Percentiles rank a stretch among this genome's conserved stretches.
phyloP scores from a whole-genome alignment of 352 stramenopile genomes.

The Phytophthora sojae region DNA sequence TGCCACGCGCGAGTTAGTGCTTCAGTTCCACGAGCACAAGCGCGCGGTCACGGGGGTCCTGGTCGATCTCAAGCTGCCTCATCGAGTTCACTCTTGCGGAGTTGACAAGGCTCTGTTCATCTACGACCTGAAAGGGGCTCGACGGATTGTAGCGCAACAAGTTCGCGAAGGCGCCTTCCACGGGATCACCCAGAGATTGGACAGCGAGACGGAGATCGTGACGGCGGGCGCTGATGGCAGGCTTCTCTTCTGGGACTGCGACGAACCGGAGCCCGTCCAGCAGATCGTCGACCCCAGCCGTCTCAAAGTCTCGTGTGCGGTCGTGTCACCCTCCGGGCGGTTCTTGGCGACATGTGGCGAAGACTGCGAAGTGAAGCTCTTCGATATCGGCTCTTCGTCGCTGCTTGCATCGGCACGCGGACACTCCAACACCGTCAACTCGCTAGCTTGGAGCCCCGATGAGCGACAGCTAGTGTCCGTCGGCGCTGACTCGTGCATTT shows the following conservation, averaged over 20 bases:
- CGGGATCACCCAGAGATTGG: conserved; percentile 84
- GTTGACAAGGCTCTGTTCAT: conserved; percentile 91
- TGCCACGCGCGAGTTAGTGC: conserved; percentile 85
- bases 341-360: conserved; percentile 86
- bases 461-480: conserved; percentile 93
- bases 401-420: conserved; percentile 62
- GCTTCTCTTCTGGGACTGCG: conserved; percentile 92
- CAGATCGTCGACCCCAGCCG: conserved; percentile 53
- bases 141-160: conserved; percentile 84
- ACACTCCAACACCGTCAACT: conserved; percentile 80
- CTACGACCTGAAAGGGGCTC: conserved; percentile 91
- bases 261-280: conserved; percentile 83
- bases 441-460: conserved; percentile 89
- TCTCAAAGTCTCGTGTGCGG: conserved; percentile 49
- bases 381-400: conserved; percentile 46
- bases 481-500: conserved; percentile 90
- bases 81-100: conserved; percentile 89
- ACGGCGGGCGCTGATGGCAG: conserved; percentile 84
- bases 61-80: conserved; percentile 77
- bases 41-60: conserved; percentile 80
- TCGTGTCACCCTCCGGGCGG: conserved; percentile 69
- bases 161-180: conserved; percentile 82
- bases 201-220: conserved; percentile 93
- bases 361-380: conserved; percentile 89
- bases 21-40: conserved; percentile 93